A percentile compares a stretch with the other conserved stretches of the same genome.
Conservation (phyloP, 257 asterid species). For the Misopates orontium region DNA sequence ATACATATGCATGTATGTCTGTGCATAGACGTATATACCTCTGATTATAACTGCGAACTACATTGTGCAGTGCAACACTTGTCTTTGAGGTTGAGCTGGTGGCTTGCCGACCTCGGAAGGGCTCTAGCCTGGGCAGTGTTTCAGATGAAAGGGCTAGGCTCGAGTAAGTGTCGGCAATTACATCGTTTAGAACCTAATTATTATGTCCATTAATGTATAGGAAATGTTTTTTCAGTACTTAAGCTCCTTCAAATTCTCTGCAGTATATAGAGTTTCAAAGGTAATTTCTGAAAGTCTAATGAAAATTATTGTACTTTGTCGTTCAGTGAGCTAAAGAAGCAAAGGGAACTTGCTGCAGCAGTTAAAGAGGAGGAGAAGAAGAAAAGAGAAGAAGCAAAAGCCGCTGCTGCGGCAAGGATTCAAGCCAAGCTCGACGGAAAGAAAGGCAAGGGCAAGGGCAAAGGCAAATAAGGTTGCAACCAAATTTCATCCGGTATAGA, state of each 20-base stretch:
- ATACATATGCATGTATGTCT: not conserved
- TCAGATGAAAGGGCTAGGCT: slow-evolving; percentile 92
- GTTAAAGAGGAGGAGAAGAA: slow-evolving; percentile 91
- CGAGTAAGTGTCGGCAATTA: slow-evolving; percentile 58
- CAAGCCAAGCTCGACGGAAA: slow-evolving; percentile 94
- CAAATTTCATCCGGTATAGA: not conserved
- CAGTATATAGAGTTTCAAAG: not conserved
- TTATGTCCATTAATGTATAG: not conserved
- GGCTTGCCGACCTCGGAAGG: slow-evolving; percentile 92
- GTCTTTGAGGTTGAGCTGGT: slow-evolving; percentile 94
- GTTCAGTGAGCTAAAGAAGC: slow-evolving; percentile 85
- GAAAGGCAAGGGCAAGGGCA: slow-evolving; percentile 95
- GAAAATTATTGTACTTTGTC: slow-evolving; percentile 2
- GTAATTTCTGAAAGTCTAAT: slow-evolving; percentile 6
- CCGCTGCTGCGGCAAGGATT: slow-evolving; percentile 92
- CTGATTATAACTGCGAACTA: slow-evolving; percentile 22
- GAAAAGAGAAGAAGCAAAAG: slow-evolving; percentile 98
- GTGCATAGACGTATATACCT: no score
- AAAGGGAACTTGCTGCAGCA: slow-evolving; percentile 80
- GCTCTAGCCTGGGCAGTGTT: slow-evolving; percentile 81
- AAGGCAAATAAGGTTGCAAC: slow-evolving; percentile 44
- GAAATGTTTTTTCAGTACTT: not conserved
- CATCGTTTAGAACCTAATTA: not conserved
- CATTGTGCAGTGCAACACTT: slow-evolving; percentile 72
- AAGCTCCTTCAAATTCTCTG: not conserved